Evolutionary conservation across 148 eudicot genomes (phyloP).

Genomic region (Rhododendron mucronatum): DNA sequence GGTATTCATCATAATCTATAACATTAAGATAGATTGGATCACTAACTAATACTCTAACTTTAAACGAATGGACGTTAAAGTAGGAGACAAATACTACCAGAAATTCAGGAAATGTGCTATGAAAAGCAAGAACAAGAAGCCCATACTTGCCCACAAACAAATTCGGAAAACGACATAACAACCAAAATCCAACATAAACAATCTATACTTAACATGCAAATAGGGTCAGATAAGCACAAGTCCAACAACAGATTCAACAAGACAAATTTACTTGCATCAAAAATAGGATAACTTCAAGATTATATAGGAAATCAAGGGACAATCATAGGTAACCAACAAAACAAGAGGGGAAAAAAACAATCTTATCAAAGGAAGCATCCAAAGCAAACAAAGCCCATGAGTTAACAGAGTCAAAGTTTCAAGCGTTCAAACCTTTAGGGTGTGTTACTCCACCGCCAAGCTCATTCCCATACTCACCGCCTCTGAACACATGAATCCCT

Average conservation of each 20-base stretch:
- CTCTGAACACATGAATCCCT: conserved; percentile 78
- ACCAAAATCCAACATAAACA: too few species aligned
- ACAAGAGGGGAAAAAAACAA: background rate
- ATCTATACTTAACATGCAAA: too few species aligned
- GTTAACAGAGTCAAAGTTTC: background rate
- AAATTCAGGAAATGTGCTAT: conserved; percentile 17
- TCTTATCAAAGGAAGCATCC: background rate
- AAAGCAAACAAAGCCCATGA: background rate
- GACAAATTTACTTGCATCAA: conserved; percentile 16
- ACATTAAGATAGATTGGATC: background rate
- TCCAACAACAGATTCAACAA: background rate
- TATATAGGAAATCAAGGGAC: background rate
- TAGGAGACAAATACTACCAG: conserved; percentile 17
- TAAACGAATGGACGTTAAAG: conserved; percentile 14
- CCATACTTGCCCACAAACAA: too few species aligned
- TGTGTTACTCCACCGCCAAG: conserved; percentile 45
- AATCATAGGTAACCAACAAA: conserved; percentile 1
- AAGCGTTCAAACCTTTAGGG: conserved; percentile 50
- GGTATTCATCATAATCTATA: conserved; percentile 73
- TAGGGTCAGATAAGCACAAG: background rate
- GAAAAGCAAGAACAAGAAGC: background rate
- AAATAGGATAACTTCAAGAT: background rate
- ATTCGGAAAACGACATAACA: too few species aligned
- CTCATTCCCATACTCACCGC: conserved; percentile 68
- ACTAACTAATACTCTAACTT: background rate